Conservation (phyloP, 1,284 basidiomycete genomes). For the Psilocybe mexicana region DNA sequence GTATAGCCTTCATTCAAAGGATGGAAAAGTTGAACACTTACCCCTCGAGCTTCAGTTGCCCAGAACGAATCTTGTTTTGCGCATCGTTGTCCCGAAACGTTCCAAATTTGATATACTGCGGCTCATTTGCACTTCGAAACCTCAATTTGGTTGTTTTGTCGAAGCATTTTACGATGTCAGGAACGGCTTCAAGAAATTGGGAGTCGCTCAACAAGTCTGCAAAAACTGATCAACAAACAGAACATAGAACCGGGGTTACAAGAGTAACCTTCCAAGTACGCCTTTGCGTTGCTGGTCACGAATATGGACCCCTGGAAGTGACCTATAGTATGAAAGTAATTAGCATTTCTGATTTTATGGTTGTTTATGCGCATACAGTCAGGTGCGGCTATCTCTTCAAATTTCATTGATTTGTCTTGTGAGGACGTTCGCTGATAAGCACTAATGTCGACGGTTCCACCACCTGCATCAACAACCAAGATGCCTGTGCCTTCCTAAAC, state of each 20-base stretch:
- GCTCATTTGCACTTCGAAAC: constrained; percentile 42
- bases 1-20: background rate
- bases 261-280: constrained; percentile 32
- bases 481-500: constrained; percentile 40
- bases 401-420: constrained; percentile 14
- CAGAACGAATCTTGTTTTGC: constrained; percentile 35
- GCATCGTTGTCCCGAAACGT: constrained; percentile 45
- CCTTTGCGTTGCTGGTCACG: constrained; percentile 41
- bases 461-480: constrained; percentile 59
- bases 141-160: constrained; percentile 52
- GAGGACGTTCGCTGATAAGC: constrained; percentile 38
- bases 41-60: constrained; percentile 44
- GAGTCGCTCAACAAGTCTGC: constrained; percentile 26
- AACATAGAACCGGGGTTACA: background rate
- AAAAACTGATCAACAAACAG: background rate
- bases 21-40: constrained; percentile 19
- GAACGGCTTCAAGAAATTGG: constrained; percentile 38
- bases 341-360: background rate
- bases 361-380: constrained; percentile 20
- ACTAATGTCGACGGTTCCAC: constrained; percentile 57
- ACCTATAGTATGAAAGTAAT: constrained; percentile 18
- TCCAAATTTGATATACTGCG: constrained; percentile 53
- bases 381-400: constrained; percentile 33
- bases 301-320: constrained; percentile 35
- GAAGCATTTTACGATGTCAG: constrained; percentile 45